Percentiles rank a stretch among this genome's conserved stretches.
These are phyloP conservation scores for Aspergillus conjunctus DNA, from an alignment of 495 filamentous ascomycete species.

Conservation along the genomic window DNA sequence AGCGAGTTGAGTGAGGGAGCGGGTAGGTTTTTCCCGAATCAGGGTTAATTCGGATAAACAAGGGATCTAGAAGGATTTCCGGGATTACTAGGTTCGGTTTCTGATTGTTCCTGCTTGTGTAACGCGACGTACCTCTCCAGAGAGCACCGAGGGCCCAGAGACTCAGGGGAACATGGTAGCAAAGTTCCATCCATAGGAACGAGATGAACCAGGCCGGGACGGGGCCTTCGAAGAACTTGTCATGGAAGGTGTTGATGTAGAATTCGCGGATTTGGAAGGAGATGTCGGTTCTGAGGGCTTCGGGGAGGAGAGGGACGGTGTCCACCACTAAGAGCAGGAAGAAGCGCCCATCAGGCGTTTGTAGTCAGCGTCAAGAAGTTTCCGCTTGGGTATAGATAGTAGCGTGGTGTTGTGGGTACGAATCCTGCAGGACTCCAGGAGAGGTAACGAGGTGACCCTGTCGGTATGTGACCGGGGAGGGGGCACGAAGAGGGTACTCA, in stretches of 20 bases:
- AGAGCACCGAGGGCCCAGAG: constrained; percentile 63
- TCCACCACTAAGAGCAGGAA: constrained; percentile 59
- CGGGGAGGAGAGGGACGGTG: constrained; percentile 65
- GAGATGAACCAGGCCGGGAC: constrained; percentile 70
- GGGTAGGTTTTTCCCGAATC: background rate
- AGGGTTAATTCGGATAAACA: constrained; percentile 1
- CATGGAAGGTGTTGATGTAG: constrained; percentile 70
- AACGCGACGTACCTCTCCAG: constrained; percentile 45
- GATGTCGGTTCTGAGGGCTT: constrained; percentile 51
- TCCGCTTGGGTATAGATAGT: background rate
- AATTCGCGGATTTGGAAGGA: constrained; percentile 54
- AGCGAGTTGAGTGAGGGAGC: too few species aligned
- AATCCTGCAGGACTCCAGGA: background rate
- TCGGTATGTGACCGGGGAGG: background rate
- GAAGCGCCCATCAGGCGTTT: constrained; percentile 3
- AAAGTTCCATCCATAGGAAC: constrained; percentile 68
- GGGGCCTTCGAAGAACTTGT: constrained; percentile 69
- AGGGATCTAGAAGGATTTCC: background rate
- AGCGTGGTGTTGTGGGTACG: background rate
- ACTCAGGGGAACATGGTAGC: constrained; percentile 69
- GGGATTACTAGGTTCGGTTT: too few species aligned
- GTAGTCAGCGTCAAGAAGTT: background rate
- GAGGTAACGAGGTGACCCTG: background rate
- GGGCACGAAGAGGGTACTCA: constrained; percentile 51
- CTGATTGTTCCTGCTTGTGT: background rate